phyloP scores from a whole-genome alignment of 2,329 filamentous ascomycete genomes.

The Scedosporium aurantiacum region DNA sequence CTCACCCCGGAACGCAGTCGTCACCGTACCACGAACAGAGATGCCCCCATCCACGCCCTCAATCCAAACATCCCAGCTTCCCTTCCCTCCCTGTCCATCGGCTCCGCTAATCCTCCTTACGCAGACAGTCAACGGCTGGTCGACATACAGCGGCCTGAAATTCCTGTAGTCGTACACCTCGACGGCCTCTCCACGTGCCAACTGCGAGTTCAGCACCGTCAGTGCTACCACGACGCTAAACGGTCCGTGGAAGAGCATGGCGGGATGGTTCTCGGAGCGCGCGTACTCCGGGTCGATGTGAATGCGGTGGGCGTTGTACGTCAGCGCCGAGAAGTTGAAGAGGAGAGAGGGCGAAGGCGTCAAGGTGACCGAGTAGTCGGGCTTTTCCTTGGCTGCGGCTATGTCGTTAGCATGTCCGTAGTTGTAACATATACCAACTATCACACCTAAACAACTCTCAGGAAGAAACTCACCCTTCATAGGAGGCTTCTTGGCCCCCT shows the following conservation, averaged over 20 bases:
- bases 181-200: conserved; percentile 24
- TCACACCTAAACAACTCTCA: neutral
- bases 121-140: conserved; percentile 61
- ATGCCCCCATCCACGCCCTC: conserved; percentile 49
- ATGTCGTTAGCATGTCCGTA: neutral
- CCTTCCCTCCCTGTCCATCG: conserved; percentile 29
- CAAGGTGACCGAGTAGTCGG: conserved; percentile 38
- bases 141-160: conserved; percentile 66
- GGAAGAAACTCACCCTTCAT: conserved; percentile 17
- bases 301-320: conserved; percentile 85
- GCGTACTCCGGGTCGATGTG: conserved; percentile 70
- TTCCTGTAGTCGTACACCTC: conserved; percentile 65
- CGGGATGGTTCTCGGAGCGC: conserved; percentile 60
- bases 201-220: conserved; percentile 37
- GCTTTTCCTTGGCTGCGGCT: conserved; percentile 13
- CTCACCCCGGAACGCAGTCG: neutral
- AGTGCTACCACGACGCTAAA: conserved; percentile 69
- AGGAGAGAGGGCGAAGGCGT: conserved; percentile 60
- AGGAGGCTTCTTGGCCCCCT: conserved; percentile 10
- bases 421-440: neutral
- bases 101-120: conserved; percentile 34
- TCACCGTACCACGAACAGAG: conserved; percentile 47
- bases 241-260: conserved; percentile 78
- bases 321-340: conserved; percentile 83
- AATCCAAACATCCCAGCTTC: conserved; percentile 53